Percentiles rank a stretch among this genome's conserved stretches.
Evolutionary conservation across 2,329 filamentous ascomycete species (phyloP).

Genomic region (Aspergillus luchuensis): DNA sequence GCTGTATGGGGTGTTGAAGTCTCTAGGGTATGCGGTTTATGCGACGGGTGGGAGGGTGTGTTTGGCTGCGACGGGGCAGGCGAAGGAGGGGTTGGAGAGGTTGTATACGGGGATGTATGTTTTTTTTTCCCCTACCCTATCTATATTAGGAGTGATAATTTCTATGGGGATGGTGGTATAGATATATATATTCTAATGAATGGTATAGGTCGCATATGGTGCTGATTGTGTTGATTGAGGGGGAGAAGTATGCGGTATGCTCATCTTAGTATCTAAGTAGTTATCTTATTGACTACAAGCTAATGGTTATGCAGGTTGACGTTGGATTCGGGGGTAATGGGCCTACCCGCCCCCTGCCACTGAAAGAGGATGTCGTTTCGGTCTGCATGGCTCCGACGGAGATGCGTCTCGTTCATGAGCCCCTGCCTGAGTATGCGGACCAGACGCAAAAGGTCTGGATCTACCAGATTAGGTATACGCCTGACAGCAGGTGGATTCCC

Average conservation of each 20-base stretch:
- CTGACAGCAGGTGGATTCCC: constrained; percentile 57
- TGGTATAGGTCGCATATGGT: constrained; percentile 56
- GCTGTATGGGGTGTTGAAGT: constrained; percentile 54
- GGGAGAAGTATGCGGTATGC: constrained; percentile 46
- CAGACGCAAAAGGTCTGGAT: constrained; percentile 59
- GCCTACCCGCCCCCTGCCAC: constrained; percentile 58
- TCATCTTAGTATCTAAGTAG: neutral
- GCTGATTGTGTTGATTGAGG: constrained; percentile 59
- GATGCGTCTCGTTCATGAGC: constrained; percentile 56
- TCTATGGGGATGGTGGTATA: neutral
- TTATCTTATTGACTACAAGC: neutral
- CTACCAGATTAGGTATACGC: constrained; percentile 60
- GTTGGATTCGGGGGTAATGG: constrained; percentile 67
- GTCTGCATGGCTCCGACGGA: constrained; percentile 57
- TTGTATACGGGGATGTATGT: constrained; percentile 53
- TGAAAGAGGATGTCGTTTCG: constrained; percentile 46
- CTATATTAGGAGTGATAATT: neutral
- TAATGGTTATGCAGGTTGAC: constrained; percentile 49
- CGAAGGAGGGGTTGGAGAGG: constrained; percentile 22
- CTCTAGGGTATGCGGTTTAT: constrained; percentile 57
- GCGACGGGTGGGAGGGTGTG: constrained; percentile 56
- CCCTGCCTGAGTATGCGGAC: constrained; percentile 49
- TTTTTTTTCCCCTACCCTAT: neutral
- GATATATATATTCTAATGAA: neutral
- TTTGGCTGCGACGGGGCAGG: constrained; percentile 32